These are phyloP conservation scores for Quercus agrifolia DNA, from an alignment of 306 rosid genomes.

Conservation along the genomic window DNA sequence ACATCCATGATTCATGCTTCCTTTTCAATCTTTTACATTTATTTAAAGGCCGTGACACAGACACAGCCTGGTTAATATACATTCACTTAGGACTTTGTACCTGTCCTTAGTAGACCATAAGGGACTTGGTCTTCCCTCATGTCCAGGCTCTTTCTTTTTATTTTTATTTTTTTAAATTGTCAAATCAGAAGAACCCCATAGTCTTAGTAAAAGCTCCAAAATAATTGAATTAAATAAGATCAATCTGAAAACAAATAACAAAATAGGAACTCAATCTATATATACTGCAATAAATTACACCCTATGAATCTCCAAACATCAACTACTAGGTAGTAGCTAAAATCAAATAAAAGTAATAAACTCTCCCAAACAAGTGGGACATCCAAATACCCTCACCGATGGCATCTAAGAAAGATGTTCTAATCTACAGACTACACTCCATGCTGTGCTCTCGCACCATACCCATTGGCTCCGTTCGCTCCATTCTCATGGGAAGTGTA, in stretches of 20 bases:
- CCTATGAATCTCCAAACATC: not conserved
- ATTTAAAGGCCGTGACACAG: not conserved
- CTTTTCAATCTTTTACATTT: not conserved
- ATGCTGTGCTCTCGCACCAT: slow-evolving; percentile 40
- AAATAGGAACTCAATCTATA: not conserved
- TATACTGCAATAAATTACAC: not conserved
- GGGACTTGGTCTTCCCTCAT: not conserved
- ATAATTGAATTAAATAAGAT: not conserved
- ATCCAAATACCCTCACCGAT: not conserved
- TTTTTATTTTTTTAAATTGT: not conserved
- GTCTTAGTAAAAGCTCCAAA: not conserved
- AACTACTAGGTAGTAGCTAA: not conserved
- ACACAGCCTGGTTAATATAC: not conserved
- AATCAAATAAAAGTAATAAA: not conserved
- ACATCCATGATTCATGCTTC: no score
- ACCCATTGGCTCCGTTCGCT: slow-evolving; percentile 42
- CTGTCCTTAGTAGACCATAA: not conserved
- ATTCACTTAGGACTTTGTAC: no score
- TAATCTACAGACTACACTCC: slow-evolving; percentile 2
- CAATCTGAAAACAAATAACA: not conserved
- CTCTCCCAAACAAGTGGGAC: not conserved
- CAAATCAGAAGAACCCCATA: not conserved
- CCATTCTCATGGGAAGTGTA: slow-evolving; percentile 36
- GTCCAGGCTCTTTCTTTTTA: not conserved
- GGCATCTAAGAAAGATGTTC: not conserved